phyloP scores from a whole-genome alignment of 2,329 filamentous ascomycete species.

The Colletotrichum sp. region DNA sequence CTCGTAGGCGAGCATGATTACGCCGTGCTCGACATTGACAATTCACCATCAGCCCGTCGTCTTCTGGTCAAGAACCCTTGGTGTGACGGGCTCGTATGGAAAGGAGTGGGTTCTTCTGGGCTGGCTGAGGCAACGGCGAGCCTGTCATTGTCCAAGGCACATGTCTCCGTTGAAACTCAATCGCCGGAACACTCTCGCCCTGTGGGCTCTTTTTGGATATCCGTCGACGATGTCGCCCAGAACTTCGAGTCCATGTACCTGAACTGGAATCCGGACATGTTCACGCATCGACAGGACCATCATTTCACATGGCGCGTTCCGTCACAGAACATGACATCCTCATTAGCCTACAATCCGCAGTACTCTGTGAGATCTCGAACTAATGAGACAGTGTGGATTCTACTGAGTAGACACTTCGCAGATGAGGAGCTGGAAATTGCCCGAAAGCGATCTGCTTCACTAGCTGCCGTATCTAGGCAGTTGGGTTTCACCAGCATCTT shows the following conservation, averaged over 20 bases:
- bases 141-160: neutral
- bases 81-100: slow-evolving; percentile 82
- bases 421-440: slow-evolving; percentile 67
- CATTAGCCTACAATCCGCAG: slow-evolving; percentile 70
- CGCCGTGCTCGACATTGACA: slow-evolving; percentile 81
- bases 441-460: slow-evolving; percentile 44
- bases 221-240: slow-evolving; percentile 83
- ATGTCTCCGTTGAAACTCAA: slow-evolving; percentile 21
- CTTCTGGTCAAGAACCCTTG: slow-evolving; percentile 95
- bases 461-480: slow-evolving; percentile 53
- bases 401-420: slow-evolving; percentile 86
- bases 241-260: slow-evolving; percentile 96
- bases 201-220: slow-evolving; percentile 92
- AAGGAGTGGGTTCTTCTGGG: slow-evolving; percentile 41
- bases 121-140: neutral
- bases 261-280: slow-evolving; percentile 94
- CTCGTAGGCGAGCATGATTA: slow-evolving; percentile 94
- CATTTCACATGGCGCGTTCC: slow-evolving; percentile 84
- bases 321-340: slow-evolving; percentile 53
- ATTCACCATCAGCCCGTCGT: slow-evolving; percentile 62
- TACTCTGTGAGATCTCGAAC: slow-evolving; percentile 69
- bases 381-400: slow-evolving; percentile 76
- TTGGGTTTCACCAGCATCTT: slow-evolving; percentile 89
- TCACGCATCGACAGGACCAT: slow-evolving; percentile 81
- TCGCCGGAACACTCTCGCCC: slow-evolving; percentile 26